phyloP scores from a whole-genome alignment of 352 stramenopile species.

The Globisporangium abappressorium region DNA sequence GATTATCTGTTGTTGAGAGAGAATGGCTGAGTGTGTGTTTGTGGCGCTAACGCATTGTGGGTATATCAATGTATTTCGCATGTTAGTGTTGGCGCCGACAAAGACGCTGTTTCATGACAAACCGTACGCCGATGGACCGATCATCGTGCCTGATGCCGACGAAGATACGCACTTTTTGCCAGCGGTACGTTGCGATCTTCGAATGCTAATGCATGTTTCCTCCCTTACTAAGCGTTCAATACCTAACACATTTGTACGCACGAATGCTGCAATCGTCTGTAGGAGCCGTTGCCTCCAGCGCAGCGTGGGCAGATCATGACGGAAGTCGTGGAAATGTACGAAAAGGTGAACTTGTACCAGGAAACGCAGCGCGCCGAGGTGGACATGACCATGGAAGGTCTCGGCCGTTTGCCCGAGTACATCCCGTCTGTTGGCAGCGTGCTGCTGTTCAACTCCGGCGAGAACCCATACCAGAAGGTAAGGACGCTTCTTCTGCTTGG shows the following conservation, averaged over 20 bases:
- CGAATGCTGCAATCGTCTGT: background rate
- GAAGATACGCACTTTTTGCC: constrained; percentile 84
- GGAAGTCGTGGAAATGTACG: constrained; percentile 79
- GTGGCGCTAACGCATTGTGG: background rate
- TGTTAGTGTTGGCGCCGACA: constrained; percentile 42
- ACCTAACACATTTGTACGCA: background rate
- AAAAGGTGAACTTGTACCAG: constrained; percentile 80
- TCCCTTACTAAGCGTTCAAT: no score
- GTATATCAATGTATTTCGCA: background rate
- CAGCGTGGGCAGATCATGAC: constrained; percentile 78
- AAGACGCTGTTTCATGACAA: constrained; percentile 87
- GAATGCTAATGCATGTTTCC: background rate
- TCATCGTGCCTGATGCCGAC: constrained; percentile 63
- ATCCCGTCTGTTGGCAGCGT: constrained; percentile 81
- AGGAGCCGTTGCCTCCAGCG: constrained; percentile 66
- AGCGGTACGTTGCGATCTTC: constrained; percentile 25
- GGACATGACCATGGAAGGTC: constrained; percentile 74
- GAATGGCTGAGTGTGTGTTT: background rate
- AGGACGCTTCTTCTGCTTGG: background rate
- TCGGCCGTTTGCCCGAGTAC: constrained; percentile 75
- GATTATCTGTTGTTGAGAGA: background rate
- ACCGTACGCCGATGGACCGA: constrained; percentile 68
- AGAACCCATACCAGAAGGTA: constrained; percentile 89
- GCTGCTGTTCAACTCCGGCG: constrained; percentile 84
- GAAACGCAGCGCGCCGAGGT: constrained; percentile 69